phyloP scores from a whole-genome alignment of 768 basidiomycete species.

The Fistulinella prunicolor region DNA sequence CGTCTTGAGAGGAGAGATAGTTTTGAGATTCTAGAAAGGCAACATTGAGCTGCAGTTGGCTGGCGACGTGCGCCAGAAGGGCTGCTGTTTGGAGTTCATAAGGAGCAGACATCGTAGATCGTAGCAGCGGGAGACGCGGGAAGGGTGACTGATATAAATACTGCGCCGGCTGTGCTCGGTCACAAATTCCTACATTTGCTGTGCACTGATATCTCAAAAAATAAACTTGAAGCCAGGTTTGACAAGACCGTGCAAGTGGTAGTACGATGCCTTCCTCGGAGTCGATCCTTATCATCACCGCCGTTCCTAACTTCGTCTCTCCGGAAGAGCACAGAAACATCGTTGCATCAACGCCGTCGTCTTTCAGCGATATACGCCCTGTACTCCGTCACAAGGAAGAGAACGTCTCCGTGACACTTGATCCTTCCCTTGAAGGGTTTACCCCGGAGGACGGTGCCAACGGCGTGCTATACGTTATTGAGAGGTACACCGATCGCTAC shows the following conservation, averaged over 20 bases:
- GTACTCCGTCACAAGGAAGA: slow-evolving; percentile 73
- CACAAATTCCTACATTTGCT: too few relatives aligned
- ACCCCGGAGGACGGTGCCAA: slow-evolving; percentile 44
- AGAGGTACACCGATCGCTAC: slow-evolving; percentile 54
- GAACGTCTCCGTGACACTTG: slow-evolving; percentile 63
- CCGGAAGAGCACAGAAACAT: slow-evolving; percentile 66
- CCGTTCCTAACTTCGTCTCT: slow-evolving; percentile 46
- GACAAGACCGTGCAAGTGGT: background rate
- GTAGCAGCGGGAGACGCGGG: background rate
- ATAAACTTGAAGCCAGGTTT: too few relatives aligned
- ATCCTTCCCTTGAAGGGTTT: slow-evolving; percentile 67
- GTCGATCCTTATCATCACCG: slow-evolving; percentile 33
- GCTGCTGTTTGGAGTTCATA: slow-evolving; percentile 36
- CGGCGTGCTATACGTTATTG: slow-evolving; percentile 82
- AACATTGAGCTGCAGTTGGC: slow-evolving; percentile 55
- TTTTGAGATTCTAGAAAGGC: slow-evolving; percentile 55
- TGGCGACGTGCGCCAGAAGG: slow-evolving; percentile 56
- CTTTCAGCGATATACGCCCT: slow-evolving; percentile 84
- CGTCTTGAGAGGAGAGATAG: slow-evolving; percentile 50
- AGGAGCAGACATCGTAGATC: slow-evolving; percentile 21
- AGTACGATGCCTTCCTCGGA: slow-evolving; percentile 5
- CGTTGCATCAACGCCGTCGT: slow-evolving; percentile 76
- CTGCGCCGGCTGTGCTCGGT: too few relatives aligned
- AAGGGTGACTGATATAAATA: too few relatives aligned
- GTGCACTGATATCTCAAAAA: too few relatives aligned